A percentile compares a stretch with the other conserved stretches of the same genome.
Conservation (phyloP, 805 yeast species). For the Metschnikowia colocasiae region DNA sequence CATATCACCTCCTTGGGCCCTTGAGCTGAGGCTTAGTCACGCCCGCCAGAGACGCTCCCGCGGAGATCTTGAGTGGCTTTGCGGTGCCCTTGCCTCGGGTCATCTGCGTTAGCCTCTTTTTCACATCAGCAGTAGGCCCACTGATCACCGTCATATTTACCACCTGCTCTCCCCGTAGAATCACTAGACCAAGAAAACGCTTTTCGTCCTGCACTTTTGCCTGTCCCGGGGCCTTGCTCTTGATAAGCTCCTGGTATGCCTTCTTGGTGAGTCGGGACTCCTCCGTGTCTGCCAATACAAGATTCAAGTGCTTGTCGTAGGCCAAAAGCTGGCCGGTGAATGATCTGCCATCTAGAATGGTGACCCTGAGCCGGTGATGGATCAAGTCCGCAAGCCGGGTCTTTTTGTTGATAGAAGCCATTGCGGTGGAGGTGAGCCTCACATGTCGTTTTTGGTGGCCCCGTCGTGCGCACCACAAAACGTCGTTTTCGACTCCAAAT, state of each 20-base stretch:
- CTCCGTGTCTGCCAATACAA: conserved; percentile 79
- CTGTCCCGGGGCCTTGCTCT: conserved; percentile 21
- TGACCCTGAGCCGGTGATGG: conserved; percentile 67
- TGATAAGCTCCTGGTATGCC: conserved; percentile 39
- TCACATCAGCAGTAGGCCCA: conserved; percentile 49
- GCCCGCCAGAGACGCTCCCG: conserved; percentile 6
- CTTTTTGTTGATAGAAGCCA: conserved; percentile 28
- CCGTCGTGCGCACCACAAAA: conserved; percentile 4
- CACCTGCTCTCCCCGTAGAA: conserved; percentile 85
- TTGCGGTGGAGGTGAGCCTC: not conserved
- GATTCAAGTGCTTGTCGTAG: conserved; percentile 84
- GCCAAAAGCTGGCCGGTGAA: conserved; percentile 80
- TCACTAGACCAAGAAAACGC: conserved; percentile 73
- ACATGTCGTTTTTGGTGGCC: not conserved
- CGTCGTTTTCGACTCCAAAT: no score
- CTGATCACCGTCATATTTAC: conserved; percentile 66
- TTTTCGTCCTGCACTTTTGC: conserved; percentile 56
- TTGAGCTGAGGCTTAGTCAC: conserved; percentile 21
- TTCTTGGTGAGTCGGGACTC: conserved; percentile 75
- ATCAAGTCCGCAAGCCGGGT: conserved; percentile 61
- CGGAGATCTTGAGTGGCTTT: conserved; percentile 35
- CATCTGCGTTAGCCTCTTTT: conserved; percentile 25
- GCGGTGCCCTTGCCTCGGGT: conserved; percentile 25
- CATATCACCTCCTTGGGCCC: conserved; percentile 22
- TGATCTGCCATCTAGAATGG: conserved; percentile 73